Evolutionary conservation across 2,329 filamentous ascomycete species (phyloP), one percentile per base, ranked within the genome.

Genomic region (Amauroascus verrucosus): DNA sequence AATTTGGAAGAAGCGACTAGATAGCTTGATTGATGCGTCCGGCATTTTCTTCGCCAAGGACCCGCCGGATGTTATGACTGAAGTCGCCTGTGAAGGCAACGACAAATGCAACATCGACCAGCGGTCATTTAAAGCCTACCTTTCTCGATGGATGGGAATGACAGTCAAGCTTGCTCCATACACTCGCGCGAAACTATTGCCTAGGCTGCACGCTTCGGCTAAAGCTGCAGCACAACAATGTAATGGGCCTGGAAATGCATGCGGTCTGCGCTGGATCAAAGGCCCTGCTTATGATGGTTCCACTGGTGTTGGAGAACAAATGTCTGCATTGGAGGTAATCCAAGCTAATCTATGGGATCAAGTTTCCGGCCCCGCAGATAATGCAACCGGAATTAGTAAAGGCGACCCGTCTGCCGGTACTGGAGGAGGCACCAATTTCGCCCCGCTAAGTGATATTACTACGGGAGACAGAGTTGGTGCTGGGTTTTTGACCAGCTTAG

Each of bases 401-500:
- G 75, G 70, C 2, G 63, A 74, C 58, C 62, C 65, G 8, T 56
- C 54, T 46, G 68, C 67, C 16, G 70, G 65, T 13, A 62, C 53
- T 18, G 60, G 57, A 16, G 72, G 75, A 6, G 65, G 67, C 18
- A 76, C 78, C 3, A 52, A 54, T 32, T 54, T 49, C 14, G 52
- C 48, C 24, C 58, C 70, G 71, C 37, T 75, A 69, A 44, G 72
- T 18, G 59, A 61, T 1, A 75, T 83, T 32, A 80, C 78, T 2
- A 74, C 74, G 1, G 81, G 75, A 6, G 86, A 90, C 62, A 79
- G 74, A 57, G 84, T 79, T 6, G 87, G 85, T 9, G 86, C 85
- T 35, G 79, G 79, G 9, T 77, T 88, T 56, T 58, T 81, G 48
- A 90, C 85, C 1, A 66, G 79, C 2, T 47, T 82, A 5, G 65